Evolutionary conservation across 2,329 filamentous ascomycete genomes (phyloP).

Genomic region (Cylindrodendrum hubeiense): DNA sequence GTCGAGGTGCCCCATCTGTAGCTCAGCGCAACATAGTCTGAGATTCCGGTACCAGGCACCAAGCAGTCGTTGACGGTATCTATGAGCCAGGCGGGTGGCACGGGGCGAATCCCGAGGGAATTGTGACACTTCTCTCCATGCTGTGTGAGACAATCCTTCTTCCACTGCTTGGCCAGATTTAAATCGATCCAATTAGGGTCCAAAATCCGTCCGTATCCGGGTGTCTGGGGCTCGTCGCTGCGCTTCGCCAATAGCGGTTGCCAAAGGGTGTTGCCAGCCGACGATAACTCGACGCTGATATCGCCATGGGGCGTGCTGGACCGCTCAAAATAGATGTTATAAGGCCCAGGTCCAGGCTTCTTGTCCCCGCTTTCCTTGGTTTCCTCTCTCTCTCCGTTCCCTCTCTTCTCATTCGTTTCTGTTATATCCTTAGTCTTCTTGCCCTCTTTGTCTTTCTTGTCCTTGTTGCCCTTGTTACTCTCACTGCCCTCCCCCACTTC

Average conservation of each 20-base stretch:
- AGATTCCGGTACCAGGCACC: neutral
- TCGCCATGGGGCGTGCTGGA: neutral
- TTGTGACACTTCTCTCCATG: neutral
- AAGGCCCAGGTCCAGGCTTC: neutral
- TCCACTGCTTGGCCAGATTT: neutral
- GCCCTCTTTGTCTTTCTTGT: too few species aligned
- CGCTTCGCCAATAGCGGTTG: neutral
- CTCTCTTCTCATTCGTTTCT: neutral
- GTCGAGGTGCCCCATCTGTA: neutral
- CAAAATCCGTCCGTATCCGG: neutral
- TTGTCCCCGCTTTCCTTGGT: too few species aligned
- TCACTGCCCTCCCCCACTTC: too few species aligned
- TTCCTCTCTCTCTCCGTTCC: neutral
- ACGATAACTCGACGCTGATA: neutral
- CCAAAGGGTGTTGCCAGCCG: neutral
- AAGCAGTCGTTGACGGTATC: neutral
- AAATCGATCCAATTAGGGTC: neutral
- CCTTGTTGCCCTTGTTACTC: too few species aligned
- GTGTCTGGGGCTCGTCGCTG: neutral
- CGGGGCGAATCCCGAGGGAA: neutral
- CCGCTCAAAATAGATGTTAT: neutral
- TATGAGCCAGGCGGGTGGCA: neutral
- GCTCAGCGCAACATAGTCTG: neutral
- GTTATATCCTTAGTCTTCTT: neutral
- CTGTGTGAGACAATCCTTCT: neutral